Conservation (phyloP, 192 early-diverging fungal species). For the Coemansia sp. region DNA sequence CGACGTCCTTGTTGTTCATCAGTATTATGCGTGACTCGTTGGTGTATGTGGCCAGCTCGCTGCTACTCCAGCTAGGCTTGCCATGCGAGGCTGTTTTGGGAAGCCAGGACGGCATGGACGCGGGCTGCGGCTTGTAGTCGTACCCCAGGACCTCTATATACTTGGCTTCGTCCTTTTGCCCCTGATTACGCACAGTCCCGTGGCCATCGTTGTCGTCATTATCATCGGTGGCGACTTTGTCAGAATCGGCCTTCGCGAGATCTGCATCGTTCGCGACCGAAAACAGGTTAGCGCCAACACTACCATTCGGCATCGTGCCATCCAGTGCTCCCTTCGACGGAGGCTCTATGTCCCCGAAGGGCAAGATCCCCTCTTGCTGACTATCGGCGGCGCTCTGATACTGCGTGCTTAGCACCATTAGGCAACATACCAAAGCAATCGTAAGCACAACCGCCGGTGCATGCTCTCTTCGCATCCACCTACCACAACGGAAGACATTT, state of each 20-base stretch:
- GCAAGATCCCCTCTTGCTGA: not conserved
- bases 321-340: not conserved
- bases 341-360: not conserved
- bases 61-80: slow-evolving; percentile 1
- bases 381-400: not conserved
- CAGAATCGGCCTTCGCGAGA: not conserved
- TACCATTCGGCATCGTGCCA: not conserved
- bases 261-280: not conserved
- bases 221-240: not conserved
- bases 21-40: slow-evolving; percentile 35
- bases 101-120: slow-evolving; percentile 45
- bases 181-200: not conserved
- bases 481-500: not conserved
- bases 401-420: slow-evolving; percentile 6
- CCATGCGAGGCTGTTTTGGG: slow-evolving; percentile 16
- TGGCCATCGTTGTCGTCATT: not conserved
- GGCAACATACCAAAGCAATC: slow-evolving; percentile 10
- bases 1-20: slow-evolving; percentile 32
- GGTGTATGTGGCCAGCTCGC: slow-evolving; percentile 11
- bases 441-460: slow-evolving; percentile 5
- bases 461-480: slow-evolving; percentile 18
- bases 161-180: not conserved
- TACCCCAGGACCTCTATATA: slow-evolving; percentile 44
- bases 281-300: not conserved
- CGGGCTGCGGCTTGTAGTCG: slow-evolving; percentile 29